Evolutionary conservation across 176 grass and related monocot genomes (phyloP).

Genomic region (Pontederia paniculata): DNA sequence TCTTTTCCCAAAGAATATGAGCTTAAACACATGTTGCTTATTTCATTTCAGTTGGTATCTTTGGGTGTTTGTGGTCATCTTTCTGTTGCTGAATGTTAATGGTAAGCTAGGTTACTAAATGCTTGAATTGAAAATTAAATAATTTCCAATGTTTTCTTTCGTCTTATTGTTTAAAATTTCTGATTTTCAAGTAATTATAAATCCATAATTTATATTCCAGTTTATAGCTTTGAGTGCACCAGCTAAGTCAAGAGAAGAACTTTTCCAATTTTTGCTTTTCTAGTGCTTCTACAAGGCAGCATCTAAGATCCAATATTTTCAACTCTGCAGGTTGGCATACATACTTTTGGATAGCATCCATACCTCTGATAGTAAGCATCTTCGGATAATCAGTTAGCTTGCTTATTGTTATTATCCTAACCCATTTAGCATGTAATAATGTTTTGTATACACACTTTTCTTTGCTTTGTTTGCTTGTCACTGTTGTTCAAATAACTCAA

Average conservation of each 20-base stretch:
- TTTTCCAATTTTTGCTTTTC: background rate
- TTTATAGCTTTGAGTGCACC: no score
- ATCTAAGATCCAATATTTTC: background rate
- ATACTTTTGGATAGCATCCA: constrained; percentile 87
- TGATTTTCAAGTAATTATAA: no score
- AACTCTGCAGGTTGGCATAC: constrained; percentile 70
- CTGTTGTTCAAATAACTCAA: no score
- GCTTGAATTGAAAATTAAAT: background rate
- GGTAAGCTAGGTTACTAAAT: constrained; percentile 33
- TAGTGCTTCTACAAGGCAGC: background rate
- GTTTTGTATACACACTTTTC: background rate
- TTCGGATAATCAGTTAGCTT: no score
- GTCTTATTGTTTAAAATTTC: no score
- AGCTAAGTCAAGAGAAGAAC: no score
- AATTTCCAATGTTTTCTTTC: background rate
- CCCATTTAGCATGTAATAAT: background rate
- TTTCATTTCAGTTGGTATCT: constrained; percentile 62
- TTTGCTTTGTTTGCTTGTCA: background rate
- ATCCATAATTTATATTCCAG: no score
- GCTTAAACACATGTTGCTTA: background rate
- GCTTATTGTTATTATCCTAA: background rate
- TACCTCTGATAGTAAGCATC: constrained; percentile 70
- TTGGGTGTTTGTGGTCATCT: constrained; percentile 90
- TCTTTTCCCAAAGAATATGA: no score
- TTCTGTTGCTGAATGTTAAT: constrained; percentile 79